Percentiles rank a stretch among this genome's conserved stretches.
Evolutionary conservation across 2,329 filamentous ascomycete genomes (phyloP).

Genomic region (Colletotrichum liriopes): DNA sequence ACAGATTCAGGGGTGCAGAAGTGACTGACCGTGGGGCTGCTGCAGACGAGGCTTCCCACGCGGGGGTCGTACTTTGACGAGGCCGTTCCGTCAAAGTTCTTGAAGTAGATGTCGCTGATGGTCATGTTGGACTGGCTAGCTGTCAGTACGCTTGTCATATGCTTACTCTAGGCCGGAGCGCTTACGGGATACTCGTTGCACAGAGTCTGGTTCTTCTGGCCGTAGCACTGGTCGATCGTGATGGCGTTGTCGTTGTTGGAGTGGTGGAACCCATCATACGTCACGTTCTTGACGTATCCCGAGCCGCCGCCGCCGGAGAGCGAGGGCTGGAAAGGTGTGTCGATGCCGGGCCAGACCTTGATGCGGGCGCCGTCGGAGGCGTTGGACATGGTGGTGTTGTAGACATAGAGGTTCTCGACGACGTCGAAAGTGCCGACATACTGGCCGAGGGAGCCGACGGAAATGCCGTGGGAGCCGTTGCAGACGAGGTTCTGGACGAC

Average conservation of each 20-base stretch:
- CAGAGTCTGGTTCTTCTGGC: constrained; percentile 41
- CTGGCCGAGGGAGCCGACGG: constrained; percentile 80
- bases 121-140: constrained; percentile 34
- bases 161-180: not conserved
- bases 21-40: constrained; percentile 30
- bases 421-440: constrained; percentile 76
- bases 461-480: constrained; percentile 81
- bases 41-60: constrained; percentile 42
- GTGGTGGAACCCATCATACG: constrained; percentile 74
- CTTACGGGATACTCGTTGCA: constrained; percentile 42
- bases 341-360: constrained; percentile 78
- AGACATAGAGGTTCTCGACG: constrained; percentile 78
- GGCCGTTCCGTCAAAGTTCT: constrained; percentile 39
- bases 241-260: constrained; percentile 70
- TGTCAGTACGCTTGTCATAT: not conserved
- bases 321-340: constrained; percentile 62
- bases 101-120: constrained; percentile 43
- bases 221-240: constrained; percentile 45
- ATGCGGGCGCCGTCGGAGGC: constrained; percentile 78
- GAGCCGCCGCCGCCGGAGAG: constrained; percentile 74
- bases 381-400: constrained; percentile 72
- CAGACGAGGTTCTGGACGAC: constrained; percentile 78
- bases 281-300: constrained; percentile 75
- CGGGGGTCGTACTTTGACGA: constrained; percentile 42
- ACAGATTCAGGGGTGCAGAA: not conserved